Evolutionary conservation across 2,329 filamentous ascomycete genomes (phyloP).

Genomic region (Colletotrichum godetiae): DNA sequence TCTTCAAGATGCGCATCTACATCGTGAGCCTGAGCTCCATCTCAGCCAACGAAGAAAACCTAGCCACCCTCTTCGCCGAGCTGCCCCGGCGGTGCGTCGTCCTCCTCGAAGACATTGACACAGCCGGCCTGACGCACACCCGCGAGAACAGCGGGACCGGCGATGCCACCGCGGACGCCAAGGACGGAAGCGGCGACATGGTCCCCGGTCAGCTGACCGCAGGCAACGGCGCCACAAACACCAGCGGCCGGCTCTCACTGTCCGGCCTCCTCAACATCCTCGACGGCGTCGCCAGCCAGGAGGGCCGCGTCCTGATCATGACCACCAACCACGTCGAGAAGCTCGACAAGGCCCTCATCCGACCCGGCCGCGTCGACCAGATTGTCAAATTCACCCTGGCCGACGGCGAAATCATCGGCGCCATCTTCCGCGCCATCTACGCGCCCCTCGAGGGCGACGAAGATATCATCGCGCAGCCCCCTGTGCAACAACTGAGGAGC

Average conservation of each 20-base stretch:
- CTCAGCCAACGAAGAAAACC: slow-evolving; percentile 72
- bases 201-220: slow-evolving; percentile 47
- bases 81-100: slow-evolving; percentile 79
- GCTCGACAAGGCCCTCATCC: slow-evolving; percentile 71
- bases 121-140: slow-evolving; percentile 74
- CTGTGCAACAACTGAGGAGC: no score
- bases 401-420: slow-evolving; percentile 61
- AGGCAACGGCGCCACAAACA: slow-evolving; percentile 42
- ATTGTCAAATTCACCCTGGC: slow-evolving; percentile 67
- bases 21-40: slow-evolving; percentile 75
- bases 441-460: slow-evolving; percentile 60
- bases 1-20: slow-evolving; percentile 78
- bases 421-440: slow-evolving; percentile 70
- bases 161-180: slow-evolving; percentile 28
- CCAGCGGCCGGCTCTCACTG: slow-evolving; percentile 66
- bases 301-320: slow-evolving; percentile 73
- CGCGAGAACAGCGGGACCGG: slow-evolving; percentile 48
- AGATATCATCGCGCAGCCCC: slow-evolving; percentile 5
- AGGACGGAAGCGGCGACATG: slow-evolving; percentile 41
- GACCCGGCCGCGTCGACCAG: slow-evolving; percentile 72
- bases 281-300: slow-evolving; percentile 76
- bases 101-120: slow-evolving; percentile 82
- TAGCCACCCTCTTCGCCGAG: slow-evolving; percentile 72
- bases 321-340: slow-evolving; percentile 74
- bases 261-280: slow-evolving; percentile 85